Base-by-base conservation (phyloP, 2,329 filamentous ascomycete species). In the Xylaria sp. region DNA sequence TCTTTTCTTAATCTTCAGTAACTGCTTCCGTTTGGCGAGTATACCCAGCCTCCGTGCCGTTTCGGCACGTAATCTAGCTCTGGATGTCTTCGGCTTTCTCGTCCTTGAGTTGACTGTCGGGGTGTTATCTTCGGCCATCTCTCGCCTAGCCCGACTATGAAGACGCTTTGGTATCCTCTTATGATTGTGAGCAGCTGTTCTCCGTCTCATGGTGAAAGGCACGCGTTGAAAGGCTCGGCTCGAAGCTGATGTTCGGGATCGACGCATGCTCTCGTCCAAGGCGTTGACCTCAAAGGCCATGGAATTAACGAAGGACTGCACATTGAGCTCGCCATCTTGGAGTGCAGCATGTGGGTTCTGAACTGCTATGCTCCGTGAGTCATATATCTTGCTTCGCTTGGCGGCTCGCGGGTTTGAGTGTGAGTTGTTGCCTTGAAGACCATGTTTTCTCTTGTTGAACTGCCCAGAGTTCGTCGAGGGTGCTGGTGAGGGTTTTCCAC, bases 101-200 rank as follows among this genome's bases (percentile, higher is more conserved):
- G 86, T 88, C 68, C 85, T 85, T 1, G 84, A 84, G 58, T 89
- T 91, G 5, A 94, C 89, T 0, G 89, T 91, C 0, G 96, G 94
- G 0, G 95, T 97, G 70, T 97, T 97, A 75, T 98, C 95, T 63
- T 96, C 92, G 17, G 84, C 83, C 89, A 97, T 96, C 85, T 96
- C 87, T 69, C 79, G 82, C 73, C 83, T 86, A 0, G 93, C 94
- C 71, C 91, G 86, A 44, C 81, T 81, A 63, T 91, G 87, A 75
- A 98, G 80, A 69, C 93, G 84, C 76, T 90, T 91, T 2, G 96
- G 96, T 17, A 99, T 90, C 69, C 91, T 88, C 80, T 95, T 97
- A 39, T 92, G 92, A 85, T 99, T 97, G 80, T 99, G 96, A 78
- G 94, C 97, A 22, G 95, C 96, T 0, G 95, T 97, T 73, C 96